A percentile compares a stretch with the other conserved stretches of the same genome.
These are phyloP conservation scores for Penicillium vulpinum DNA, from an alignment of 2,329 filamentous ascomycete species.

Conservation along the genomic window DNA sequence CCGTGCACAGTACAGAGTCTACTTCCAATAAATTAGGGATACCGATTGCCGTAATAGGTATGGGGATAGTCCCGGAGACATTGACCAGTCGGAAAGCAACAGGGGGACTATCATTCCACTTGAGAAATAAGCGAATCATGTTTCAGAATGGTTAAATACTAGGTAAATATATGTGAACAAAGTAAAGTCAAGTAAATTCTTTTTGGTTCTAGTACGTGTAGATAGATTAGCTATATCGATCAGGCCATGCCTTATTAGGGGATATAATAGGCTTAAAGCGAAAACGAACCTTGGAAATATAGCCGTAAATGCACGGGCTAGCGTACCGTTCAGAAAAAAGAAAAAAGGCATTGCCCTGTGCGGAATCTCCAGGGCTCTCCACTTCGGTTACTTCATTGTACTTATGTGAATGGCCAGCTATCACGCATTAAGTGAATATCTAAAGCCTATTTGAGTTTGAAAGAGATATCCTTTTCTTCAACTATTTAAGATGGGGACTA, in stretches of 20 bases:
- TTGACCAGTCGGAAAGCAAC: constrained; percentile 4
- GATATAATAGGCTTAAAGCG: not conserved
- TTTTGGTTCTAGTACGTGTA: constrained; percentile 6
- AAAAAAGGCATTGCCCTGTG: not conserved
- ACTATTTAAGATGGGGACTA: not conserved
- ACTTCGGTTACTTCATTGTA: not conserved
- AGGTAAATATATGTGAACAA: no score
- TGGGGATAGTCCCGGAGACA: not conserved
- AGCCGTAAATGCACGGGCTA: constrained; percentile 6
- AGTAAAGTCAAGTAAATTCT: not conserved
- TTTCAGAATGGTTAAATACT: not conserved
- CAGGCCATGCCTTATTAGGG: constrained; percentile 11
- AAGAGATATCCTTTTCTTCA: no score
- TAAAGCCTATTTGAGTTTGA: not conserved
- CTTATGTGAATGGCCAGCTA: not conserved
- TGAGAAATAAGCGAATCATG: not conserved
- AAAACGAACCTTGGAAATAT: not conserved
- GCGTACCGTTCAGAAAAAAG: not conserved
- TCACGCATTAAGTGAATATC: not conserved
- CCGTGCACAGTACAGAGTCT: not conserved
- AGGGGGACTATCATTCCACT: not conserved
- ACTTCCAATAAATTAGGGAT: not conserved
- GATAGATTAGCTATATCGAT: constrained; percentile 14
- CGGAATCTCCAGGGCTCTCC: not conserved
- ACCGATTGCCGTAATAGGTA: constrained; percentile 2